Evolutionary conservation across 352 stramenopile species (phyloP).

Genomic region (Phytophthora citrophthora): DNA sequence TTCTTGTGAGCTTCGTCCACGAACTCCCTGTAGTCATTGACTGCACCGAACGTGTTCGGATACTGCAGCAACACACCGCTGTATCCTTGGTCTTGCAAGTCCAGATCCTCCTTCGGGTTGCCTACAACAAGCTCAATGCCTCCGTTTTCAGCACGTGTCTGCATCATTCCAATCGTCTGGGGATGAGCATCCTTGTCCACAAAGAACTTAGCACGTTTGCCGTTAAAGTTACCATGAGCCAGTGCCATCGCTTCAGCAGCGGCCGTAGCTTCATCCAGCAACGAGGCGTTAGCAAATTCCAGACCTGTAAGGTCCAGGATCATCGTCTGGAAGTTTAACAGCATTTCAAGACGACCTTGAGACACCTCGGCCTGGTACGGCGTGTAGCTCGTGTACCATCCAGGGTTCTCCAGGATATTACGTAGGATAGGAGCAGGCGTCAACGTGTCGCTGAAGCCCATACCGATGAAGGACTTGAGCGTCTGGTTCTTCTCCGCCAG

Average conservation of each 20-base stretch:
- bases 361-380: constrained; percentile 99
- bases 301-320: constrained; percentile 97
- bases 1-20: constrained; percentile 84
- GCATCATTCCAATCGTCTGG: constrained; percentile 93
- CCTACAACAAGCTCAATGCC: constrained; percentile 96
- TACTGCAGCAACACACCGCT: constrained; percentile 99
- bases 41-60: constrained; percentile 97
- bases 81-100: constrained; percentile 88
- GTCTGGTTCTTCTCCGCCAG: constrained; percentile 97
- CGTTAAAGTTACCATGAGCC: constrained; percentile 92
- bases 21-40: constrained; percentile 94
- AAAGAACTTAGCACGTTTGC: constrained; percentile 97
- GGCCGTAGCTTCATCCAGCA: constrained; percentile 99
- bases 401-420: constrained; percentile 98
- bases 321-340: constrained; percentile 99
- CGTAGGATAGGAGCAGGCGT: constrained; percentile 96
- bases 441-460: constrained; percentile 98
- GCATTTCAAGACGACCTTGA: constrained; percentile 98
- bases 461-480: constrained; percentile 97
- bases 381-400: constrained; percentile 99
- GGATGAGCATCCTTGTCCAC: constrained; percentile 92
- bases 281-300: constrained; percentile 96
- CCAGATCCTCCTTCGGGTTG: constrained; percentile 70
- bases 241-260: constrained; percentile 98
- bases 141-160: constrained; percentile 91